Base-by-base conservation (phyloP, 768 basidiomycete species). In the Lentinus brumalis region DNA sequence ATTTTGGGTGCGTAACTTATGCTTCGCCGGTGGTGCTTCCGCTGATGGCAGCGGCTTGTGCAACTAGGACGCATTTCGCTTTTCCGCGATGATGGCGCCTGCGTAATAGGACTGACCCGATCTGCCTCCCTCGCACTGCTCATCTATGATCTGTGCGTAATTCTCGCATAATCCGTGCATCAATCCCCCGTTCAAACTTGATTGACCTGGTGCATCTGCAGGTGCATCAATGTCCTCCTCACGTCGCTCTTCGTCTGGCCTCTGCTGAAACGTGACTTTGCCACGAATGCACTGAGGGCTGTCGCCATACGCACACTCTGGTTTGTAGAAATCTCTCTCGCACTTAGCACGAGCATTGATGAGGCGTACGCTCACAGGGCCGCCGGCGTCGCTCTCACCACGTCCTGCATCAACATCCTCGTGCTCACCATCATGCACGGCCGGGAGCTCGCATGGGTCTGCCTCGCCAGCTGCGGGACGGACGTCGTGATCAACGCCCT, bases 171-270 rank as follows among this genome's bases (percentile, higher is more conserved):
- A 15, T 35, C 53, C 57, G 29, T 57, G 31, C 38, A 14, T 18
- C 0, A n/a, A n/a, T n/a, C n/a, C n/a, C n/a, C n/a, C n/a, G n/a
- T n/a, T n/a, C n/a, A n/a, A 56, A 38, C 53, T 15, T n/a, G 30
- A 21, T 35, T 50, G 15, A 54, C 53, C 4, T 51, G 16, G 31
- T 26, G 14, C 5, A 10, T 12, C 26, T 32, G 4, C 50, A 75
- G 72, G 10, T 67, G 63, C 59, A 69, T 79, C 61, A 78, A 73
- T 58, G 41, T 79, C 31, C 66, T 76, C 31, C 67, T 81, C 29
- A 82, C 80, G 0, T 54, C 60, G 30, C 71, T 83, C 52, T 84
- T 84, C 67, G 62, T 84, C 47, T 81, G 75, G 73, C 82, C 83
- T 0, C 71, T 85, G 3, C 56, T 75, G 11, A 71, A 75, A n/a